phyloP scores from a whole-genome alignment of 306 rosid genomes.

The Mimosa pudica region DNA sequence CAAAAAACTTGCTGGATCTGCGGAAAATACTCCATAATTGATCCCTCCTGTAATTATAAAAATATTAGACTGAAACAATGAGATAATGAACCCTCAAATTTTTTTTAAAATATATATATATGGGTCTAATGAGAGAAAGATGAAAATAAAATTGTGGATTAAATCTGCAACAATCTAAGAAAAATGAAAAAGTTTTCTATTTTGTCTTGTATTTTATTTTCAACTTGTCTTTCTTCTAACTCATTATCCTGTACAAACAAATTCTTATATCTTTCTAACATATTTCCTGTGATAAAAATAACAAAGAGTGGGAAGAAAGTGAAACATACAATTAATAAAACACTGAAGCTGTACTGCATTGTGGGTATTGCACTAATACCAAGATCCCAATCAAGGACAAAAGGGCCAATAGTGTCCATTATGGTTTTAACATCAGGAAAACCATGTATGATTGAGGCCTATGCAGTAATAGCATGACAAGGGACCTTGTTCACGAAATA shows the following conservation, averaged over 20 bases:
- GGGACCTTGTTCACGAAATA: constrained; percentile 90
- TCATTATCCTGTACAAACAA: neutral
- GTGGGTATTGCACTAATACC: constrained; percentile 74
- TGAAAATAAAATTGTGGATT: constrained; percentile 13
- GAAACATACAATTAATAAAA: constrained; percentile 81
- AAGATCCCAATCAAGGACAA: constrained; percentile 81
- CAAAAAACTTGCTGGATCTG: constrained; percentile 93
- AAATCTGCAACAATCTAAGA: neutral
- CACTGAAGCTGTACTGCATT: constrained; percentile 95
- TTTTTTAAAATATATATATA: neutral
- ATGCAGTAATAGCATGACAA: constrained; percentile 80
- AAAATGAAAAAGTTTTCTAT: neutral
- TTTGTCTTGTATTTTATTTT: neutral
- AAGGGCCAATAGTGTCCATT: constrained; percentile 96
- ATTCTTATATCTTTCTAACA: neutral
- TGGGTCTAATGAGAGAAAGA: constrained; percentile 16
- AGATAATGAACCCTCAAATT: constrained; percentile 24
- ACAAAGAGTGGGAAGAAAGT: constrained; percentile 36
- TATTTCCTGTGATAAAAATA: neutral
- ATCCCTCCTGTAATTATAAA: constrained; percentile 18
- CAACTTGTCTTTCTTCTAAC: neutral
- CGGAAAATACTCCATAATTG: constrained; percentile 46
- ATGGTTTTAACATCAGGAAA: constrained; percentile 87
- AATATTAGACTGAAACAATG: constrained; percentile 15
- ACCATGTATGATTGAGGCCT: constrained; percentile 92